phyloP scores from a whole-genome alignment of 2,329 filamentous ascomycete genomes.

The Alternaria sp. region DNA sequence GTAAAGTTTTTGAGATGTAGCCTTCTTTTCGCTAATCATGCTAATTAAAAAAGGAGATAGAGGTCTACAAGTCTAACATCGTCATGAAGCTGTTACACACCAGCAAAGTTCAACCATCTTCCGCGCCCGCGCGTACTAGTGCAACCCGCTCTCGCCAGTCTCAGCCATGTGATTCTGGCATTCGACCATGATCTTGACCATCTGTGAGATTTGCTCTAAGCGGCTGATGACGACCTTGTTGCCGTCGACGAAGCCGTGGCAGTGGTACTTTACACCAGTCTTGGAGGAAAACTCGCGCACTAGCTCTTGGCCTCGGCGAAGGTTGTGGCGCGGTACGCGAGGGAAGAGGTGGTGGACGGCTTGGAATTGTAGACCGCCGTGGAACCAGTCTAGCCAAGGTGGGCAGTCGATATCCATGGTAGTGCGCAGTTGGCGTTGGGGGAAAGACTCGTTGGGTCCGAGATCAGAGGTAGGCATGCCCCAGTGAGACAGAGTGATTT shows the following conservation, averaged over 20 bases:
- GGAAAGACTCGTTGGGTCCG: conserved; percentile 83
- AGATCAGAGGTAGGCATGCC: conserved; percentile 91
- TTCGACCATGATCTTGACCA: conserved; percentile 66
- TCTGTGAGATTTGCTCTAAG: conserved; percentile 79
- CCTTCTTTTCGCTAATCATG: conserved; percentile 8
- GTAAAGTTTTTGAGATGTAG: not conserved
- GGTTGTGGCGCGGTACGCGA: conserved; percentile 83
- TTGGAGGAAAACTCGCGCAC: conserved; percentile 84
- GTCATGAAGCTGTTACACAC: conserved; percentile 7
- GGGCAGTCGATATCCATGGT: conserved; percentile 95
- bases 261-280: conserved; percentile 81
- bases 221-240: conserved; percentile 81
- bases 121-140: conserved; percentile 24
- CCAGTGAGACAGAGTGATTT: conserved; percentile 92
- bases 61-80: conserved; percentile 7
- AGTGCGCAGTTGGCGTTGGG: conserved; percentile 88
- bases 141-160: conserved; percentile 51
- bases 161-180: conserved; percentile 53
- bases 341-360: conserved; percentile 88
- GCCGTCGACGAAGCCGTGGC: conserved; percentile 84
- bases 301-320: conserved; percentile 75
- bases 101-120: conserved; percentile 1
- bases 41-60: conserved; percentile 9
- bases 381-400: conserved; percentile 85
- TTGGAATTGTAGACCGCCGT: conserved; percentile 89